A percentile compares a stretch with the other conserved stretches of the same genome.
These are phyloP conservation scores for Adansonia madagascariensis DNA, from an alignment of 441 rosid species.

Conservation along the genomic window DNA sequence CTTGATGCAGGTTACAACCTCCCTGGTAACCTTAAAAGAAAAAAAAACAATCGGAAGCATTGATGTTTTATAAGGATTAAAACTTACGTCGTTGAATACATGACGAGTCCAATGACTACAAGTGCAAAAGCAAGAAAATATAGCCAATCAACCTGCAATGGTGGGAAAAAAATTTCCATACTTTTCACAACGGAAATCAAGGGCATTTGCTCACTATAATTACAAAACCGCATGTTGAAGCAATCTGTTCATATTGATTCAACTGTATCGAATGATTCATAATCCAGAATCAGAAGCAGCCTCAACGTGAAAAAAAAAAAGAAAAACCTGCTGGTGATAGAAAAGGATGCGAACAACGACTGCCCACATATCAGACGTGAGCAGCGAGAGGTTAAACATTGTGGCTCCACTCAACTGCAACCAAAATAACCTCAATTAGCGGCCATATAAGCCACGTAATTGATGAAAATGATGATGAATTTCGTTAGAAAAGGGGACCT, in stretches of 20 bases:
- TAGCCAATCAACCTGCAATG: slow-evolving; percentile 63
- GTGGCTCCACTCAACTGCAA: slow-evolving; percentile 60
- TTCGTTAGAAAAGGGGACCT: not conserved
- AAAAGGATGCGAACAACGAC: slow-evolving; percentile 52
- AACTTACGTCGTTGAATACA: slow-evolving; percentile 49
- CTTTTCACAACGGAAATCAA: not conserved
- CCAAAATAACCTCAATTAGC: slow-evolving; percentile 13
- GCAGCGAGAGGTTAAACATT: slow-evolving; percentile 63
- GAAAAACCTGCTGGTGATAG: slow-evolving; percentile 56
- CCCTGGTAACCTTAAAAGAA: no score
- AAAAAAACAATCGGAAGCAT: not conserved
- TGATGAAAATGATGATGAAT: not conserved
- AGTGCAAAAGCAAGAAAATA: slow-evolving; percentile 51
- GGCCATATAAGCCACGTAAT: not conserved
- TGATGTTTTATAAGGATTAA: not conserved
- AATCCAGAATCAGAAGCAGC: not conserved
- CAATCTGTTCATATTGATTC: not conserved
- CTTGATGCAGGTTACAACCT: no score
- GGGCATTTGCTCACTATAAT: not conserved
- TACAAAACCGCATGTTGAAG: not conserved
- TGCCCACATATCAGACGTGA: slow-evolving; percentile 73
- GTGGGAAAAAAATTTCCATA: not conserved
- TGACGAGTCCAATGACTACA: slow-evolving; percentile 51
- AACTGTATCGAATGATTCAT: not conserved
- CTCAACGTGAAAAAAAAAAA: not conserved